A percentile compares a stretch with the other conserved stretches of the same genome.
Evolutionary conservation across 1,284 basidiomycete species (phyloP).

Genomic region (Amylostereum chailletii): DNA sequence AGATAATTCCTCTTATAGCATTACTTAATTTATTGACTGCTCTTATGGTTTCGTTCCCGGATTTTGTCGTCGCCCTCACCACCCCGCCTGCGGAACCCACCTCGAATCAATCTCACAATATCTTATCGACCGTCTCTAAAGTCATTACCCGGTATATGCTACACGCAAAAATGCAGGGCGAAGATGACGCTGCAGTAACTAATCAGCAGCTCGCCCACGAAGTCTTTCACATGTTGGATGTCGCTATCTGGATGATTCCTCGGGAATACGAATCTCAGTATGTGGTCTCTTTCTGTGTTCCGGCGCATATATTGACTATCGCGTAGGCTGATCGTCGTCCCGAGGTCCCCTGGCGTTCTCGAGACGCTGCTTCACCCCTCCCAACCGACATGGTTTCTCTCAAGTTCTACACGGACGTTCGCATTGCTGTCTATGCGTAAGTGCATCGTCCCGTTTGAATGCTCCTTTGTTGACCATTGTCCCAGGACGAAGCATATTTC

Average conservation of each 20-base stretch:
- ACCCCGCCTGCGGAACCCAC: neutral
- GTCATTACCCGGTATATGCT: conserved; percentile 5
- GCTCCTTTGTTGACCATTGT: neutral
- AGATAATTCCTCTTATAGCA: conserved; percentile 11
- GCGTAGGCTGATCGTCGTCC: conserved; percentile 32
- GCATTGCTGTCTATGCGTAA: conserved; percentile 47
- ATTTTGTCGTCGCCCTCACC: conserved; percentile 9
- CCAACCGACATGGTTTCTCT: conserved; percentile 43
- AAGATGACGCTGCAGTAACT: neutral
- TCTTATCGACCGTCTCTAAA: conserved; percentile 3
- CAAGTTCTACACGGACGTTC: conserved; percentile 37
- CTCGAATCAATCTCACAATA: neutral
- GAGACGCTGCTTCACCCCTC: conserved; percentile 37
- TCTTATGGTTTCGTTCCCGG: conserved; percentile 10
- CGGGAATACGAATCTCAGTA: conserved; percentile 8
- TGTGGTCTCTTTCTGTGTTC: neutral
- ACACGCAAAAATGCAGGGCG: conserved; percentile 1
- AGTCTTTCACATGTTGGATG: conserved; percentile 7
- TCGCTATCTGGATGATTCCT: conserved; percentile 6
- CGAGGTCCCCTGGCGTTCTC: conserved; percentile 31
- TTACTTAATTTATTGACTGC: conserved; percentile 12
- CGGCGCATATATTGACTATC: conserved; percentile 1
- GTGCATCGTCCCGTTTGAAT: conserved; percentile 14
- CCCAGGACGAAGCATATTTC: conserved; percentile 31
- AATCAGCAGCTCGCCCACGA: conserved; percentile 5